Evolutionary conservation across 257 asterid species (phyloP).

Genomic region (Ophiorrhiza pumila): DNA sequence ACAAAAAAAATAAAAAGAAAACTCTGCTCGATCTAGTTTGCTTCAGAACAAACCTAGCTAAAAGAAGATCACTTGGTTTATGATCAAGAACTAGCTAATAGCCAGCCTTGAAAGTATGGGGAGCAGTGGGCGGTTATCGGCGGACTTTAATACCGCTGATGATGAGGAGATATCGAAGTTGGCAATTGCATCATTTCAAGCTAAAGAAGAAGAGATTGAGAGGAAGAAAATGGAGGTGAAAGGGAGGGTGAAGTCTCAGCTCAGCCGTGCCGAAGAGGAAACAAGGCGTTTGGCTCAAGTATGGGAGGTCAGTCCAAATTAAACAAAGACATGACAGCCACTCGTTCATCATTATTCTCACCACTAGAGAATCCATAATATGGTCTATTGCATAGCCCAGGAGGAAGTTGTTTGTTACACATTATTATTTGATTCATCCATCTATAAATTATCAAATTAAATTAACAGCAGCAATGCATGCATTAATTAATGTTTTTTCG

Average conservation of each 20-base stretch:
- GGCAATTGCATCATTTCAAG: conserved; percentile 57
- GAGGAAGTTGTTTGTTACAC: too few species aligned
- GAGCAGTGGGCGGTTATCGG: conserved; percentile 56
- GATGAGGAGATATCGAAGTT: conserved; percentile 59
- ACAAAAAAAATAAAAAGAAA: too few species aligned
- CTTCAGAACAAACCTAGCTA: too few species aligned
- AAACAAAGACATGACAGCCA: too few species aligned
- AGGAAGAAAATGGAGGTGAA: conserved; percentile 68
- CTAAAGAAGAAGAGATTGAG: conserved; percentile 78
- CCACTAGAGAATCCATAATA: neutral
- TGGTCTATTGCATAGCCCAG: too few species aligned
- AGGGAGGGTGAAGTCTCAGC: conserved; percentile 68
- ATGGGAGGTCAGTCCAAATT: conserved; percentile 58
- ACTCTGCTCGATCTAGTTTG: too few species aligned
- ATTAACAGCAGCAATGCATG: too few species aligned
- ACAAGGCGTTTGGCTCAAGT: conserved; percentile 67
- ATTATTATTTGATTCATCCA: too few species aligned
- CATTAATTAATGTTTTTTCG: too few species aligned
- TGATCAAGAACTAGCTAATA: neutral
- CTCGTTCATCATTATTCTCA: too few species aligned
- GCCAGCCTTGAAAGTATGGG: conserved; percentile 34
- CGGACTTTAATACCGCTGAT: conserved; percentile 42
- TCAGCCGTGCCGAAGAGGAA: conserved; percentile 71
- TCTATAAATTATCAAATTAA: too few species aligned
- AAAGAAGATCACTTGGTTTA: neutral